Evolutionary conservation across 78 protist species (phyloP), one percentile per base, ranked within the genome.

Genomic region (Diacronema lutheri): DNA sequence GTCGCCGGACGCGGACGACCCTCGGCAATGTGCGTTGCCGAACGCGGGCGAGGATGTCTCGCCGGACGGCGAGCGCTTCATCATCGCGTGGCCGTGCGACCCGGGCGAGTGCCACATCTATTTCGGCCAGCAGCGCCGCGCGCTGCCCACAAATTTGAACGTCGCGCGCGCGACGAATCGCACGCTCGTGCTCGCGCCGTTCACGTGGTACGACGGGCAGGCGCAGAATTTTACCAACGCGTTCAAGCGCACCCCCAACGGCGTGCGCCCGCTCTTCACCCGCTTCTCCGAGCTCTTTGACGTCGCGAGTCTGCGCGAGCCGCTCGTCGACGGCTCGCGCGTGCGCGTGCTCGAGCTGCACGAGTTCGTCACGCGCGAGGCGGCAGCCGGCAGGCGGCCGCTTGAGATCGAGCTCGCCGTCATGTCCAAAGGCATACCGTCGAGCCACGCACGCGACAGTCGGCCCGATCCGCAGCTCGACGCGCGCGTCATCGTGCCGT

Each of bases 31-130:
- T n/a, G n/a, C n/a, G n/a, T n/a, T n/a, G n/a, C n/a, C n/a, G n/a
- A n/a, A n/a, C n/a, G n/a, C n/a, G n/a, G n/a, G 50, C 50, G 50
- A 44, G 3, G 50, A 44, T 44, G 16, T 7, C 16, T 44, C 50
- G 50, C 16, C 50, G 16, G 50, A 44, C 50, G 50, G 50, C 50
- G 50, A 44, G 50, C 50, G 50, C 50, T 44, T 44, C 50, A 3
- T 44, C 50, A 44, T 69, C 56, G 55, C 33, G 4, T 25, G 41
- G 46, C 77, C 77, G 19, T 69, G 77, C 55, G 77, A 69, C 50
- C 77, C 77, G 12, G 77, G 77, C 33, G 38, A 26, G 9, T 69
- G 77, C 50, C 77, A 69, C 77, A 69, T 69, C 77, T 69, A 69
- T 56, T 69, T 69, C 55, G 4, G 56, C 46, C 29, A 13, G n/a